A percentile compares a stretch with the other conserved stretches of the same genome.
Conservation (phyloP, 1,284 basidiomycete species). For the Naganishia sp. region DNA sequence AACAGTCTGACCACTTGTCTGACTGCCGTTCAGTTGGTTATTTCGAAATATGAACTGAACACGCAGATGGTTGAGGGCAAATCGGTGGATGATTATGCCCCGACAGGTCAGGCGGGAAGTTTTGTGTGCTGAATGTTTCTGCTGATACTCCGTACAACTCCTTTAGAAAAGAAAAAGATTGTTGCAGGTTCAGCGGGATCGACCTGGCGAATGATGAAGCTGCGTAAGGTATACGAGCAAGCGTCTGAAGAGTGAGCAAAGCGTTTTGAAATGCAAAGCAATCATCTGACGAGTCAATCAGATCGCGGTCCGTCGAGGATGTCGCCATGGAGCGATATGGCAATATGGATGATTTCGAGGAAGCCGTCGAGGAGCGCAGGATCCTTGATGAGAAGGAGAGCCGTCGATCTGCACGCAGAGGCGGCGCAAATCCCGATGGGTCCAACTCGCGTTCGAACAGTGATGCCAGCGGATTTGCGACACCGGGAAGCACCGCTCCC, state of each 20-base stretch:
- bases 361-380: slow-evolving; percentile 79
- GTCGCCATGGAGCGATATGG: slow-evolving; percentile 88
- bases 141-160: neutral
- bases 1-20: slow-evolving; percentile 22
- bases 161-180: slow-evolving; percentile 56
- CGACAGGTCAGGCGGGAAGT: slow-evolving; percentile 47
- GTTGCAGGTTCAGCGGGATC: slow-evolving; percentile 87
- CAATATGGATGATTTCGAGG: slow-evolving; percentile 77
- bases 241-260: slow-evolving; percentile 71
- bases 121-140: neutral
- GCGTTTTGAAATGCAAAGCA: neutral
- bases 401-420: slow-evolving; percentile 56
- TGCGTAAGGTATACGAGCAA: slow-evolving; percentile 82
- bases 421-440: slow-evolving; percentile 41
- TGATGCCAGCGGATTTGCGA: slow-evolving; percentile 49
- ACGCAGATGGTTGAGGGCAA: slow-evolving; percentile 67
- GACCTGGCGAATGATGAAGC: slow-evolving; percentile 97
- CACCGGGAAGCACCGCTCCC: slow-evolving; percentile 34
- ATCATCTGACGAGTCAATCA: slow-evolving; percentile 13
- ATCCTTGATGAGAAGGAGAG: slow-evolving; percentile 78
- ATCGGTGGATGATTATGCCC: slow-evolving; percentile 61
- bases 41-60: slow-evolving; percentile 77
- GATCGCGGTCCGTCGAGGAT: slow-evolving; percentile 68
- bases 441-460: slow-evolving; percentile 53
- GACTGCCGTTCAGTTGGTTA: slow-evolving; percentile 38